These are phyloP conservation scores for Meyerozyma carpophila DNA, from an alignment of 1,139 yeast genomes.

Conservation along the genomic window DNA sequence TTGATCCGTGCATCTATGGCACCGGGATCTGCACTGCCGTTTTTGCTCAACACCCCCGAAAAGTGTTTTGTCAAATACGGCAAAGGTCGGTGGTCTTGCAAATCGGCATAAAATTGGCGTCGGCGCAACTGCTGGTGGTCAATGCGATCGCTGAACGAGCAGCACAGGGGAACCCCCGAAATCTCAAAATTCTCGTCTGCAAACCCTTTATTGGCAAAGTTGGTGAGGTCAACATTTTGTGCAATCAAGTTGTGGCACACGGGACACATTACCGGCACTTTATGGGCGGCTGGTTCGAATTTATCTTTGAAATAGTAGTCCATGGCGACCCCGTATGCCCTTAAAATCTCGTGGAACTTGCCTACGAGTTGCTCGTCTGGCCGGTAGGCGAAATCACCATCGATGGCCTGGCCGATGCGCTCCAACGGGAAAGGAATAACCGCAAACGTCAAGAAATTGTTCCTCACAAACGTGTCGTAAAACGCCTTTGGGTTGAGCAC, in stretches of 20 bases:
- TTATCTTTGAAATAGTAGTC: constrained; percentile 2
- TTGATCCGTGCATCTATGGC: background rate
- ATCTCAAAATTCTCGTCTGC: constrained; percentile 14
- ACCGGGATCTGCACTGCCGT: background rate
- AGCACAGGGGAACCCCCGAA: constrained; percentile 1
- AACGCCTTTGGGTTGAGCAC: constrained; percentile 23
- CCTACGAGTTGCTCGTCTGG: constrained; percentile 3
- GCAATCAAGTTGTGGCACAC: constrained; percentile 11
- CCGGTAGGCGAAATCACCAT: constrained; percentile 15
- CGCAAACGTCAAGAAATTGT: constrained; percentile 17
- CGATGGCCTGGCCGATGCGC: constrained; percentile 15
- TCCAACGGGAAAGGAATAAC: constrained; percentile 23
- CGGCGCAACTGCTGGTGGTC: constrained; percentile 16
- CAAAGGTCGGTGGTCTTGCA: constrained; percentile 7
- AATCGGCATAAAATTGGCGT: constrained; percentile 20
- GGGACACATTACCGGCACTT: constrained; percentile 13
- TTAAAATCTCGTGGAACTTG: background rate
- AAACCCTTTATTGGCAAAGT: constrained; percentile 15
- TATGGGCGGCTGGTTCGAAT: background rate
- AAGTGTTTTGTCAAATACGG: constrained; percentile 11
- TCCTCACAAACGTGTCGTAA: constrained; percentile 24
- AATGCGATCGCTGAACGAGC: constrained; percentile 4
- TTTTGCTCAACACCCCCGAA: constrained; percentile 2
- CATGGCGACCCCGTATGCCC: background rate
- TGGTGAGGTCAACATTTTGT: constrained; percentile 12